Percentiles rank a stretch among this genome's conserved stretches.
Evolutionary conservation across 192 early-diverging fungal species (phyloP).

Genomic region (Backusella liffmaniae): DNA sequence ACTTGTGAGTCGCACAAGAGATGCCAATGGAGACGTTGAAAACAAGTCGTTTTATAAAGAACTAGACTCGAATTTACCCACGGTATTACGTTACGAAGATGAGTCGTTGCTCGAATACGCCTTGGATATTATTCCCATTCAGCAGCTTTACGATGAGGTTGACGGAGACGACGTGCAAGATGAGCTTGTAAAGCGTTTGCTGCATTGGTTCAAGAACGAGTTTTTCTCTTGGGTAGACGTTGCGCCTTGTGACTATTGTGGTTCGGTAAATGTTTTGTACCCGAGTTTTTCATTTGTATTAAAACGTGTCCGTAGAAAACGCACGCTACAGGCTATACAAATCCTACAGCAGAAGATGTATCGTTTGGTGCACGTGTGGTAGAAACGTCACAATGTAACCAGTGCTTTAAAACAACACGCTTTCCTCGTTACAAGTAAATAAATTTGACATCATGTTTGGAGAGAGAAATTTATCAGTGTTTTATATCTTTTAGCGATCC

Average conservation of each 20-base stretch:
- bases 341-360: slow-evolving; percentile 41
- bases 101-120: slow-evolving; percentile 14
- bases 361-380: slow-evolving; percentile 38
- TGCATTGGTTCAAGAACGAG: slow-evolving; percentile 55
- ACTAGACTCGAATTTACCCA: neutral
- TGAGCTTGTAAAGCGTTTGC: slow-evolving; percentile 31
- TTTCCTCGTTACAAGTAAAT: slow-evolving; percentile 51
- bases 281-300: too few species aligned
- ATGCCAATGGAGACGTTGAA: neutral
- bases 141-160: slow-evolving; percentile 40
- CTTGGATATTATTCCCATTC: slow-evolving; percentile 41
- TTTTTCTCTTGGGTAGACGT: slow-evolving; percentile 54
- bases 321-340: neutral
- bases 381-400: slow-evolving; percentile 41
- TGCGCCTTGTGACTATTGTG: slow-evolving; percentile 41
- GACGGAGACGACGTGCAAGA: slow-evolving; percentile 22
- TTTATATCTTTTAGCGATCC: slow-evolving; percentile 29
- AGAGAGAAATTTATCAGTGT: neutral
- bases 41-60: neutral
- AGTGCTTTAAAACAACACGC: slow-evolving; percentile 37
- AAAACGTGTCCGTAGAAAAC: slow-evolving; percentile 20
- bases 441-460: neutral
- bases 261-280: slow-evolving; percentile 4
- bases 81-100: neutral
- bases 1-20: neutral